phyloP scores from a whole-genome alignment of 345 rosid species.

The Excoecaria cochinchinensis region DNA sequence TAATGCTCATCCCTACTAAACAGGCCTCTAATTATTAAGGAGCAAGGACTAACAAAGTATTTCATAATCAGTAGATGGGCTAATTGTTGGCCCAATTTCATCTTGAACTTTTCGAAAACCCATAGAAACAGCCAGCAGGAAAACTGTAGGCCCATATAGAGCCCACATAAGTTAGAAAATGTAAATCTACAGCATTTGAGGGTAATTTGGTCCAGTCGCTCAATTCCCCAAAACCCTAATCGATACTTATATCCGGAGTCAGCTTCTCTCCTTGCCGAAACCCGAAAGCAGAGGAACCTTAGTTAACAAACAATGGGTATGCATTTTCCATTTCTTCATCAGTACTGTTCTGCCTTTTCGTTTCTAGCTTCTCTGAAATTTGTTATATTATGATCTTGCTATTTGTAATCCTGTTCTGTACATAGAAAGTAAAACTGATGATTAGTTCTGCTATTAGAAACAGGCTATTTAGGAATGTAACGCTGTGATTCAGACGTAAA shows the following conservation, averaged over 20 bases:
- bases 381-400: no score
- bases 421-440: not conserved
- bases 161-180: not conserved
- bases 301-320: constrained; percentile 34
- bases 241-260: not conserved
- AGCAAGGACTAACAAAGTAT: no score
- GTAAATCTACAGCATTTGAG: not conserved
- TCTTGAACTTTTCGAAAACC: no score
- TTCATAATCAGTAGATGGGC: no score
- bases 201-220: constrained; percentile 12
- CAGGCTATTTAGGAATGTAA: not conserved
- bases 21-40: no score
- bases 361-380: not conserved
- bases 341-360: not conserved
- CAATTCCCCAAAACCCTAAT: constrained; percentile 33
- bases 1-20: no score
- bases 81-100: no score
- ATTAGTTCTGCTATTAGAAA: not conserved
- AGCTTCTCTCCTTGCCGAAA: constrained; percentile 21
- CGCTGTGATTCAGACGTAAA: not conserved
- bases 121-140: no score
- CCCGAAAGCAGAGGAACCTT: constrained; percentile 22
- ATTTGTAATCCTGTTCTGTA: not conserved
- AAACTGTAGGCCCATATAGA: not conserved
- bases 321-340: constrained; percentile 18